Base-by-base conservation (phyloP, 352 stramenopile genomes). In the Phytophthora tubulina region DNA sequence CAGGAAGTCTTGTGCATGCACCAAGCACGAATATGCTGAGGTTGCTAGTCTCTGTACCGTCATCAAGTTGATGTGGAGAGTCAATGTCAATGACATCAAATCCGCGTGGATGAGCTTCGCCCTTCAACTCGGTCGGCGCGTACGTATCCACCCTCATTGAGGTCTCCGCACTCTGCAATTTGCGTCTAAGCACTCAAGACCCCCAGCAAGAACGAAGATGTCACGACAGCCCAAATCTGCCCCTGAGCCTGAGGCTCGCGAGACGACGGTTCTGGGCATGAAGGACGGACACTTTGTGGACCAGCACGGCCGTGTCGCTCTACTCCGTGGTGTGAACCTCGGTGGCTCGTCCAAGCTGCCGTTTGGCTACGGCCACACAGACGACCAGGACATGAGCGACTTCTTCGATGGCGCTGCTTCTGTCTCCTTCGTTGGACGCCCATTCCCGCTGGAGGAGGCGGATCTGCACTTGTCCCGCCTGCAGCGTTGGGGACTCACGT, bases 361-460 rank as follows among this genome's bases (percentile, higher is more conserved):
- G 4, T 50, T 69, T 30, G 67, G 73, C 39, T 74, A 81, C 60
- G 64, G 51, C 27, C 76, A 84, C 58, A 63, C 46, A 21, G 71
- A 79, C 65, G 48, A 57, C 15, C 61, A 72, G 49, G 63, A 79
- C 62, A 67, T 61, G 44, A 60, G 31, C 48, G 31, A 66, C 30
- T 91, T 92, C 63, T 86, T 91, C 57, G 74, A 92, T 66, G 59
- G 63, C 30, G 75, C 73, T 6, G 60, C 67, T 72, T 76, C 46
- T 17, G 87, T 93, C 21, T 92, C 55, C 8, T 80, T 88, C 67
- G 80, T 97, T 51, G 79, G 83, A 15, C 81, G 90, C 5, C 93
- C 92, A 33, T 98, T 97, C 72, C 89, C 93, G 3, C 71, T 97
- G 11, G 70, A 80, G 3, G 87, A 98, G 32, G 92, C 90, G 4